A percentile compares a stretch with the other conserved stretches of the same genome.
These are phyloP conservation scores for Globisporangium splendens DNA, from an alignment of 352 stramenopile genomes.

Conservation along the genomic window DNA sequence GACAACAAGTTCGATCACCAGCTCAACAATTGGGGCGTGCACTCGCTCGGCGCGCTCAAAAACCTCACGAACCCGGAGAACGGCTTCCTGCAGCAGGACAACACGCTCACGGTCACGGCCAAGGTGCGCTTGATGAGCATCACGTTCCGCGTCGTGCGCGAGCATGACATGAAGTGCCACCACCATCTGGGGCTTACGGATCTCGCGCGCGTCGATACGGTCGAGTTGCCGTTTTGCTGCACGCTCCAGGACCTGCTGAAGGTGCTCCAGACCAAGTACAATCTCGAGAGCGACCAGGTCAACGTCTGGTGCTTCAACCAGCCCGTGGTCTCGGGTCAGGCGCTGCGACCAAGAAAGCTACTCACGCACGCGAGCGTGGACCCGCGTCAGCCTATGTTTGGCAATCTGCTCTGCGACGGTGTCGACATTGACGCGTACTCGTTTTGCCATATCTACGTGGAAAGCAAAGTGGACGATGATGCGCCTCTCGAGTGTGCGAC, in stretches of 20 bases:
- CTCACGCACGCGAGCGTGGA: constrained; percentile 43
- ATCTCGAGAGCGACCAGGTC: constrained; percentile 23
- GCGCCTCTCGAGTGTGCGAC: constrained; percentile 25
- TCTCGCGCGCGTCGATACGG: constrained; percentile 34
- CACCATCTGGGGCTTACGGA: constrained; percentile 54
- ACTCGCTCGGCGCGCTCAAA: constrained; percentile 59
- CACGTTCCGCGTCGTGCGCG: constrained; percentile 69
- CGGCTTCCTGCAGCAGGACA: constrained; percentile 39
- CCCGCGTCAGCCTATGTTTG: constrained; percentile 55
- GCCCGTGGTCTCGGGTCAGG: constrained; percentile 64
- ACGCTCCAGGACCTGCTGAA: constrained; percentile 52
- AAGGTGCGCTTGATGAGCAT: constrained; percentile 76
- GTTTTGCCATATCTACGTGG: constrained; percentile 73
- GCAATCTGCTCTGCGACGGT: constrained; percentile 63
- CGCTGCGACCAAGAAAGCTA: constrained; percentile 65
- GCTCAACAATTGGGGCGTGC: constrained; percentile 81
- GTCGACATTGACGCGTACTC: constrained; percentile 85
- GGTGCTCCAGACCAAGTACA: constrained; percentile 28
- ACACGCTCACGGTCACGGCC: constrained; percentile 59
- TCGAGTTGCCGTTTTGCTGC: constrained; percentile 69
- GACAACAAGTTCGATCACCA: constrained; percentile 81
- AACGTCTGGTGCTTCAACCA: constrained; percentile 80
- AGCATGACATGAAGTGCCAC: constrained; percentile 46
- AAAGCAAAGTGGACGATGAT: constrained; percentile 35
- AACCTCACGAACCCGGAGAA: constrained; percentile 50